Evolutionary conservation across 2,329 filamentous ascomycete species (phyloP).

Genomic region (Teratosphaeriaceae sp.): DNA sequence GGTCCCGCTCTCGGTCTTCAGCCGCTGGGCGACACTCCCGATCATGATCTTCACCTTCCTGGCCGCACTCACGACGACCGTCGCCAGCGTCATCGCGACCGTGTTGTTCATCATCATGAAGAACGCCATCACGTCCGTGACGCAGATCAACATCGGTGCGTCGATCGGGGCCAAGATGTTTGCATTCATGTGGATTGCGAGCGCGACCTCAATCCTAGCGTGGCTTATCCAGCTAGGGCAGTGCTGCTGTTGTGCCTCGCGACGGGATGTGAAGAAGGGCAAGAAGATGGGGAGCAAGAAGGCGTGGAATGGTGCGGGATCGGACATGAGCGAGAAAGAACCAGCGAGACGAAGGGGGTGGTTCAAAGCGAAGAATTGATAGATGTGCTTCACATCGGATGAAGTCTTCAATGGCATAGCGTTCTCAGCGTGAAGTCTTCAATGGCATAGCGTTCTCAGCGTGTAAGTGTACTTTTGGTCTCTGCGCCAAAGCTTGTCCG

Average conservation of each 20-base stretch:
- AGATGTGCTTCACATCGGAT: too few species aligned
- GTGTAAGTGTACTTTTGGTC: too few species aligned
- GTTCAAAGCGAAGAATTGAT: neutral
- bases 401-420: neutral
- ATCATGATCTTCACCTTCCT: conserved; percentile 63
- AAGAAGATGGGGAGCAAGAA: conserved; percentile 35
- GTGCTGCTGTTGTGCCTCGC: conserved; percentile 66
- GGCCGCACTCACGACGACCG: conserved; percentile 59
- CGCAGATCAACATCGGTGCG: conserved; percentile 69
- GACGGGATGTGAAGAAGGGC: conserved; percentile 47
- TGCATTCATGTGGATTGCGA: conserved; percentile 82
- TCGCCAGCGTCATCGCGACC: conserved; percentile 68
- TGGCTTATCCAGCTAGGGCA: conserved; percentile 67
- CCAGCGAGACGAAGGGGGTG: conserved; percentile 1
- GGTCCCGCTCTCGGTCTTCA: conserved; percentile 47
- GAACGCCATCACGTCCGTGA: conserved; percentile 63
- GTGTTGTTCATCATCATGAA: conserved; percentile 78
- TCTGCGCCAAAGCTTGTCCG: too few species aligned
- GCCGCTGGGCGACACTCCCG: conserved; percentile 54
- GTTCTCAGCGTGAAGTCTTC: too few species aligned
- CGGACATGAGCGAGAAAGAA: conserved; percentile 4
- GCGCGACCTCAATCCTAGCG: conserved; percentile 58
- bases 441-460: too few species aligned
- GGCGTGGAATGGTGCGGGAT: conserved; percentile 5
- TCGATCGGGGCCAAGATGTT: conserved; percentile 69